Conservation (phyloP, 345 rosid species). For the Ricinus communis region DNA sequence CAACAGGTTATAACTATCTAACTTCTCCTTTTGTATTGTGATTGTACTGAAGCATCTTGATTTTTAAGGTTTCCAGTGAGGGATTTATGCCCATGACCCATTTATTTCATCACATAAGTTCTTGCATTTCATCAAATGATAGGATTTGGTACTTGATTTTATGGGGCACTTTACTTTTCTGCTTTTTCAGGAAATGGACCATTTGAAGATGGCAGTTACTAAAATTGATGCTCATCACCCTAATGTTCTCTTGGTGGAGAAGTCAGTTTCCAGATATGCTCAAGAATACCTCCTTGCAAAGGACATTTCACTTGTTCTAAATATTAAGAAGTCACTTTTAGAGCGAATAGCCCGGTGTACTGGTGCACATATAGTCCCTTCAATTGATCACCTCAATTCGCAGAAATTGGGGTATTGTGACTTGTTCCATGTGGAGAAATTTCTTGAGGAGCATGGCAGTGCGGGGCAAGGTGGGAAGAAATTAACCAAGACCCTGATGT, state of each 20-base stretch:
- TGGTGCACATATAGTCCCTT: slow-evolving; percentile 85
- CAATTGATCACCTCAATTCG: slow-evolving; percentile 79
- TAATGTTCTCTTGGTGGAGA: slow-evolving; percentile 84
- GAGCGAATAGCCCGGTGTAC: slow-evolving; percentile 96
- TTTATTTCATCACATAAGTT: neutral
- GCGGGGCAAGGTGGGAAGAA: slow-evolving; percentile 85
- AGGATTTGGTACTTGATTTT: neutral
- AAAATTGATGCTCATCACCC: slow-evolving; percentile 89
- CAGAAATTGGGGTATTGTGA: slow-evolving; percentile 87
- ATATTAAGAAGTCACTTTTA: slow-evolving; percentile 77
- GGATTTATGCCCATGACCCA: neutral
- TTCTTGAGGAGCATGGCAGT: slow-evolving; percentile 69
- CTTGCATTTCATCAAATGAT: neutral
- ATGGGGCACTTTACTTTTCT: neutral
- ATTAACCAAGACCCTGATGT: slow-evolving; percentile 79
- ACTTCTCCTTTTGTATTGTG: neutral
- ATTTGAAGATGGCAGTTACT: slow-evolving; percentile 94
- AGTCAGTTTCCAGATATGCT: slow-evolving; percentile 88
- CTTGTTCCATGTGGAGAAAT: slow-evolving; percentile 71
- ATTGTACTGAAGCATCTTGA: neutral
- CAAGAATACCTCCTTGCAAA: slow-evolving; percentile 85
- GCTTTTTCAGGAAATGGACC: slow-evolving; percentile 77
- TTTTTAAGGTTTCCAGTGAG: neutral
- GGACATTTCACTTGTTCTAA: slow-evolving; percentile 86
- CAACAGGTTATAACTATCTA: slow-evolving; percentile 27